Percentiles rank a stretch among this genome's conserved stretches.
These are phyloP conservation scores for Neurospora pannonica DNA, from an alignment of 495 filamentous ascomycete genomes.

Conservation along the genomic window DNA sequence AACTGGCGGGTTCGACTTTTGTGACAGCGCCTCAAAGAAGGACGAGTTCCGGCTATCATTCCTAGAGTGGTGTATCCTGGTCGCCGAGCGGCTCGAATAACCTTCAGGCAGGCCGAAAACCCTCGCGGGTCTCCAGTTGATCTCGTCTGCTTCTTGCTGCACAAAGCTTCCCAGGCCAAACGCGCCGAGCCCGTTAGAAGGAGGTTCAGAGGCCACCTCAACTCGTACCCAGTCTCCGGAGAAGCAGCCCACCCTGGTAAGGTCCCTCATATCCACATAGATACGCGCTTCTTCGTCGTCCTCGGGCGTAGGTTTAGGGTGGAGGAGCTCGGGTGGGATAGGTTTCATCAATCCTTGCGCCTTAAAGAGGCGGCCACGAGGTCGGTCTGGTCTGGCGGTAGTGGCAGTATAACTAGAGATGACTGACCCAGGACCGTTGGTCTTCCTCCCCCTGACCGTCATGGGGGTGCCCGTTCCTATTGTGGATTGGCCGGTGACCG, in stretches of 20 bases:
- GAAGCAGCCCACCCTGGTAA: conserved; percentile 88
- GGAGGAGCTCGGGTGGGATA: conserved; percentile 68
- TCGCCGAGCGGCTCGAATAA: conserved; percentile 44
- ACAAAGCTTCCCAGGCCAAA: conserved; percentile 46
- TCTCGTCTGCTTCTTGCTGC: conserved; percentile 36
- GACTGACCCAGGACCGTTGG: conserved; percentile 73
- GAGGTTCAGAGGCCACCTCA: conserved; percentile 60
- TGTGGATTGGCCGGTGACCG: conserved; percentile 57
- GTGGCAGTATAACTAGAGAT: conserved; percentile 73
- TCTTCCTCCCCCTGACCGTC: conserved; percentile 47
- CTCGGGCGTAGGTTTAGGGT: conserved; percentile 63
- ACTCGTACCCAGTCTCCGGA: conserved; percentile 96
- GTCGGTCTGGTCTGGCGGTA: conserved; percentile 59
- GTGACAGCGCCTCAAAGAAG: conserved; percentile 46
- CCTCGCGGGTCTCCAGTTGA: conserved; percentile 61
- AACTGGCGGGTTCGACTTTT: conserved; percentile 47
- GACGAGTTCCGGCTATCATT: conserved; percentile 40
- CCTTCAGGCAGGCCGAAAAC: conserved; percentile 80
- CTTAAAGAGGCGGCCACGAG: conserved; percentile 56
- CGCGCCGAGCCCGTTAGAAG: conserved; percentile 45
- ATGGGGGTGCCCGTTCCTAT: conserved; percentile 64
- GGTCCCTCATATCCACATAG: conserved; percentile 75
- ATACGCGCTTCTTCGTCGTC: conserved; percentile 85
- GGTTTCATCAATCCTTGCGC: conserved; percentile 62
- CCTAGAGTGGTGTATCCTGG: conserved; percentile 41